Evolutionary conservation across 768 basidiomycete genomes (phyloP).

Genomic region (Dictyophora rubrovolvata): DNA sequence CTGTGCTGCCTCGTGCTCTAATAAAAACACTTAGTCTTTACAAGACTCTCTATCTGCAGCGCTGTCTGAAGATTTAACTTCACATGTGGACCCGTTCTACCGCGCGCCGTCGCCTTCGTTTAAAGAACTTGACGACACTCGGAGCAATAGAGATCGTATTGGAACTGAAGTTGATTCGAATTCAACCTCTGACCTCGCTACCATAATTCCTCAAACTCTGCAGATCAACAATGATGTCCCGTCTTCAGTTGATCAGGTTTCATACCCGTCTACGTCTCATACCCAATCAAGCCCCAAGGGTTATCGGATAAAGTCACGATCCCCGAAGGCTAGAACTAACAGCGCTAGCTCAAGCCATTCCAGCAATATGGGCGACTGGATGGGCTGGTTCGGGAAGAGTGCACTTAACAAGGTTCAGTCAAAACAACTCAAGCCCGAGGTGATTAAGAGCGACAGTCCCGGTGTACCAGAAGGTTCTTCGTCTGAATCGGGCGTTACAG

Average conservation of each 20-base stretch:
- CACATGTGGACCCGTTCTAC: conserved; percentile 15
- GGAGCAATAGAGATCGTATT: neutral
- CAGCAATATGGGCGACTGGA: conserved; percentile 4
- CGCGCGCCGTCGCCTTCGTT: neutral
- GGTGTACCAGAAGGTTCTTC: neutral
- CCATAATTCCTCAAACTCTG: neutral
- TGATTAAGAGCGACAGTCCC: neutral
- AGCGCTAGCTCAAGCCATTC: conserved; percentile 1
- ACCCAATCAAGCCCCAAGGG: neutral
- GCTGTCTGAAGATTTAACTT: conserved; percentile 39
- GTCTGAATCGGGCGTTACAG: neutral
- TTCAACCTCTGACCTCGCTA: neutral
- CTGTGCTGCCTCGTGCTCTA: neutral
- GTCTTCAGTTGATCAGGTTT: neutral
- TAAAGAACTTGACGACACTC: neutral
- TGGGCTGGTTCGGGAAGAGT: conserved; percentile 8
- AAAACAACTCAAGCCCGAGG: neutral
- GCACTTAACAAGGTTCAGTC: neutral
- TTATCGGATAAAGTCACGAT: neutral
- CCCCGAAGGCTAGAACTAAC: neutral
- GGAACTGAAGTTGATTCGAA: neutral
- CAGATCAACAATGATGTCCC: neutral
- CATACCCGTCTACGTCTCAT: neutral
- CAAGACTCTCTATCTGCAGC: conserved; percentile 38
- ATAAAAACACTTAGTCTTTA: conserved; percentile 26